phyloP scores from a whole-genome alignment of 2,329 filamentous ascomycete genomes.

The Dothideomycetidae sp. region DNA sequence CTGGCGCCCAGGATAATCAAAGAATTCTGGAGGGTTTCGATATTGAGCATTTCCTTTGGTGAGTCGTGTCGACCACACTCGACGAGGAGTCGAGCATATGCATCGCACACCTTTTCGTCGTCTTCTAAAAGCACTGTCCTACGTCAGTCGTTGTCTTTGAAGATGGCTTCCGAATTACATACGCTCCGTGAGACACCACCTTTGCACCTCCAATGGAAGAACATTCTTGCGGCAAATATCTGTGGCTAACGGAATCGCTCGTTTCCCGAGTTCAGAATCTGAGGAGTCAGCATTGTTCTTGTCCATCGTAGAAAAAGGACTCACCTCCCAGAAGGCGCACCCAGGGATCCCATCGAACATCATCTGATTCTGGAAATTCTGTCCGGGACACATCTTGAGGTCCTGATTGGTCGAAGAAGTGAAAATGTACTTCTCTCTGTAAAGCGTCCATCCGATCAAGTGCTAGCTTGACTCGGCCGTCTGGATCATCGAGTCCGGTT shows the following conservation, averaged over 20 bases:
- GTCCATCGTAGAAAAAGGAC: not conserved
- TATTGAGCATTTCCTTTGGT: not conserved
- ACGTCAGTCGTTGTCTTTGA: too few relatives aligned
- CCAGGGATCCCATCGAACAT: conserved; percentile 24
- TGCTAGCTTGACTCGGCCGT: conserved; percentile 40
- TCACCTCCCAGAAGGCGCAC: conserved; percentile 21
- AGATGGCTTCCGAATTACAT: too few relatives aligned
- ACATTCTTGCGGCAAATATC: conserved; percentile 24
- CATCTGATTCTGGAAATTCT: too few relatives aligned
- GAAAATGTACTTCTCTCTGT: conserved; percentile 38
- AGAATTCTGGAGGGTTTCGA: conserved; percentile 17
- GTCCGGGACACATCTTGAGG: too few relatives aligned
- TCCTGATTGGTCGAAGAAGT: conserved; percentile 48
- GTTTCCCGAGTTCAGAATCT: conserved; percentile 20
- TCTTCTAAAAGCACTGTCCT: conserved; percentile 15
- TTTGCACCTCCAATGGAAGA: conserved; percentile 25
- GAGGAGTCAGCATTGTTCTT: not conserved
- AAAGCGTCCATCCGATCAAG: conserved; percentile 48
- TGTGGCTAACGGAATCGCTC: conserved; percentile 27
- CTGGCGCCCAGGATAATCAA: conserved; percentile 16
- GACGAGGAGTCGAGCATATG: conserved; percentile 19
- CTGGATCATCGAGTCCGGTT: conserved; percentile 28
- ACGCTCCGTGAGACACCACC: conserved; percentile 30
- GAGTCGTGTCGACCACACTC: conserved; percentile 3
- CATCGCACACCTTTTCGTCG: conserved; percentile 24